Base-by-base conservation (phyloP, 2,329 filamentous ascomycete genomes). In the Calonectria leucothoes region DNA sequence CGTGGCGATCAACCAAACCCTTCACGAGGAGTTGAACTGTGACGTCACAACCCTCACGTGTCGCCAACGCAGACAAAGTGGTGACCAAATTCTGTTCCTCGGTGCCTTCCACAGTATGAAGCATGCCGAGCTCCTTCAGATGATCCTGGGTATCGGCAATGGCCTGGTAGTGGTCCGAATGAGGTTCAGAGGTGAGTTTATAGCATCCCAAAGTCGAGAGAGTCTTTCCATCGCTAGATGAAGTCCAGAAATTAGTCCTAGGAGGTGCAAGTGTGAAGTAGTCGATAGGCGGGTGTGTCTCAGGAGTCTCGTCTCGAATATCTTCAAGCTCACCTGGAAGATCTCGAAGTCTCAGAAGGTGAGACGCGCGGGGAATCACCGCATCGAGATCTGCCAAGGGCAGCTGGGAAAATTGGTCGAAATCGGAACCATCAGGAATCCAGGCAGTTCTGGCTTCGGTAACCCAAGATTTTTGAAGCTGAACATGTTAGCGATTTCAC, bases 391-490 rank as follows among this genome's bases (percentile, higher is more conserved):
- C 57, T 3, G 55, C 65, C 10, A 72, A 35, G 4, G 65, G 48
- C 23, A 72, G 57, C 3, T 57, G 14, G 17, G 57, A 57, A 2
- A 29, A 49, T 25, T 65, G 45, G 2, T 49, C 31, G 6, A 67
- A 66, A 6, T 59, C 45, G 17, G 66, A 65, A 27, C 57, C 55
- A 25, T 64, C 35, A 8, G 70, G 70, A 35, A 72, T 65, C 65
- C 55, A 69, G 5, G 37, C 70, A n/a, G 48, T 52, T 25, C 70
- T 29, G 12, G 57, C 33, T 48, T 59, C 74, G 17, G 72, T 67
- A 10, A 55, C 55, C 75, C 72, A 77, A 8, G 35, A 73, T 57
- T 72, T 73, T 69, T 77, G 75, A 20, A 76, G 49, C 75, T 77
- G 17, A 17, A 25, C 23, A 17, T 49, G 31, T 69, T 23, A 69